Percentiles rank a stretch among this genome's conserved stretches.
phyloP scores from a whole-genome alignment of 1,139 yeast genomes.

The Yamadazyma blattariae region DNA sequence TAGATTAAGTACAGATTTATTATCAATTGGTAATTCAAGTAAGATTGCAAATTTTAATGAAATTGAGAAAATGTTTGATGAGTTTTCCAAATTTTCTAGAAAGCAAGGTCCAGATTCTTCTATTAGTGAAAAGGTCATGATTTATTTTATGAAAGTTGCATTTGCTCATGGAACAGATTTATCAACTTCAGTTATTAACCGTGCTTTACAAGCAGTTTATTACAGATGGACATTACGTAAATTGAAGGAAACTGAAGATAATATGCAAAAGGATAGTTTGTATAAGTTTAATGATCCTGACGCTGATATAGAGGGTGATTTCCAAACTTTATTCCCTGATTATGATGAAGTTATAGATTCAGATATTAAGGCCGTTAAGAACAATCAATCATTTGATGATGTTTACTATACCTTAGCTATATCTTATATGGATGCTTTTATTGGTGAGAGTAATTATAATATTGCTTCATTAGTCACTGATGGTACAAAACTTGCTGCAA shows the following conservation, averaged over 20 bases:
- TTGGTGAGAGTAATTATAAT: slow-evolving; percentile 11
- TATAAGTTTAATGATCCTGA: slow-evolving; percentile 63
- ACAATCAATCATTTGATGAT: slow-evolving; percentile 24
- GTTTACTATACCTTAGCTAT: slow-evolving; percentile 29
- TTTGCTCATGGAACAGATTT: slow-evolving; percentile 22
- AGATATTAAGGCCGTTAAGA: slow-evolving; percentile 18
- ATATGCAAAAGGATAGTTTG: slow-evolving; percentile 56
- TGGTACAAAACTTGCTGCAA: slow-evolving; percentile 39
- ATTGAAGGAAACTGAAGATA: slow-evolving; percentile 62
- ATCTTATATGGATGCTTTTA: slow-evolving; percentile 28
- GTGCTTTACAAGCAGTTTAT: slow-evolving; percentile 57
- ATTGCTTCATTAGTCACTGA: slow-evolving; percentile 33
- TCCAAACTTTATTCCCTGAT: slow-evolving; percentile 78
- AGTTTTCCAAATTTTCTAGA: slow-evolving; percentile 38
- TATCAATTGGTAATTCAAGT: slow-evolving; percentile 36
- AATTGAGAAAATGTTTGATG: slow-evolving; percentile 26
- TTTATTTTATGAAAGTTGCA: slow-evolving; percentile 26
- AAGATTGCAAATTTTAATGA: slow-evolving; percentile 18
- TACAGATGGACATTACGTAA: slow-evolving; percentile 79
- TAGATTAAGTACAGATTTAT: slow-evolving; percentile 14
- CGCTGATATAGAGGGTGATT: slow-evolving; percentile 70
- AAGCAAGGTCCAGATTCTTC: slow-evolving; percentile 41
- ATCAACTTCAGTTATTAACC: slow-evolving; percentile 13
- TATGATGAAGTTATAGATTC: slow-evolving; percentile 62
- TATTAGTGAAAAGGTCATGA: slow-evolving; percentile 46